These are phyloP conservation scores for Neurospora sp. DNA, from an alignment of 495 filamentous ascomycete genomes.

Conservation along the genomic window DNA sequence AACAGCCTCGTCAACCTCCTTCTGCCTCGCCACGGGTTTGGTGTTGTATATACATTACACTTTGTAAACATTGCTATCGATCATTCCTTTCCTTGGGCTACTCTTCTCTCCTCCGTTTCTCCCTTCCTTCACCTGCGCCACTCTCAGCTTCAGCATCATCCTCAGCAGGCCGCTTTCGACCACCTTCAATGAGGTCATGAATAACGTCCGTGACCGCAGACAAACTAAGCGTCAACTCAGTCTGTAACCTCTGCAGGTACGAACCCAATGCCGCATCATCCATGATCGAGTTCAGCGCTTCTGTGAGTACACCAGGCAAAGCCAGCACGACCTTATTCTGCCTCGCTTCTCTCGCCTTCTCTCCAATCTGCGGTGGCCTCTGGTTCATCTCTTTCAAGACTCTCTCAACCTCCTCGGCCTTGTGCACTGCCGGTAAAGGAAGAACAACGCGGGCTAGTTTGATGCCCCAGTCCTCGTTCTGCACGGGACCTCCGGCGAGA, in stretches of 20 bases:
- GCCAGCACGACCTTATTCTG: slow-evolving; percentile 55
- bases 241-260: slow-evolving; percentile 63
- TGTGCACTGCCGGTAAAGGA: slow-evolving; percentile 52
- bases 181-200: background rate
- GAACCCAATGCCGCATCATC: slow-evolving; percentile 47
- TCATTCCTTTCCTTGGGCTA: background rate
- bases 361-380: background rate
- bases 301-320: slow-evolving; percentile 63
- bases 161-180: background rate
- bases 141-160: background rate
- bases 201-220: background rate
- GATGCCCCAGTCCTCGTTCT: slow-evolving; percentile 70
- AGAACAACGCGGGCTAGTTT: slow-evolving; percentile 69
- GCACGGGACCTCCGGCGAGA: slow-evolving; percentile 56
- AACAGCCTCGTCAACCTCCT: background rate
- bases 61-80: background rate
- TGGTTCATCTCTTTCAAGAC: slow-evolving; percentile 44
- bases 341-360: slow-evolving; percentile 5
- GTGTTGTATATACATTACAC: background rate
- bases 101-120: background rate
- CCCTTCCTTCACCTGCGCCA: background rate
- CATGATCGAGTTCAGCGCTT: slow-evolving; percentile 59
- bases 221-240: slow-evolving; percentile 70
- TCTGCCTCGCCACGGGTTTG: background rate
- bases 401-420: slow-evolving; percentile 54